phyloP scores from a whole-genome alignment of 108 stramenopile species.

The Nitzschia sp. region DNA sequence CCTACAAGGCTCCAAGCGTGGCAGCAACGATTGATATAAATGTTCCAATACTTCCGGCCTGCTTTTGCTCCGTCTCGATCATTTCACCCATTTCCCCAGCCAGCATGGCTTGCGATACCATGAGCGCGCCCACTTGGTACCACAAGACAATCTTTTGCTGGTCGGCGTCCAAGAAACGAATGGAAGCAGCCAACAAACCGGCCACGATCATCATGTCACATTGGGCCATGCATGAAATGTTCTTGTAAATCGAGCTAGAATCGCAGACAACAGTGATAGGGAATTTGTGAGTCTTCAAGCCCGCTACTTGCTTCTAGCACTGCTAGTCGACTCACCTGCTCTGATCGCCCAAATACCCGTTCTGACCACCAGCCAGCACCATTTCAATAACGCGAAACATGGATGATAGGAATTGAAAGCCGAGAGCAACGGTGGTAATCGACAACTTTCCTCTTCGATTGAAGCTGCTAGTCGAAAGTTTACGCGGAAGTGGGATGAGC shows the following conservation, averaged over 20 bases:
- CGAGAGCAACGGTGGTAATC: constrained; percentile 1
- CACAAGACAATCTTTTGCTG: constrained; percentile 9
- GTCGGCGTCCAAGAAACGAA: constrained; percentile 17
- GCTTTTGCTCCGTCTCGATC: constrained; percentile 9
- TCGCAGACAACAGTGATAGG: not conserved
- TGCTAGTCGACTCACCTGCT: constrained; percentile 12
- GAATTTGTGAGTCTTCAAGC: too few relatives aligned
- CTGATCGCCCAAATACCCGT: constrained; percentile 5
- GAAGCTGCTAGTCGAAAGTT: constrained; percentile 1
- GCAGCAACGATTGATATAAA: constrained; percentile 12
- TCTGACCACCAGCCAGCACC: constrained; percentile 2
- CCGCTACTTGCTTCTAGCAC: too few relatives aligned
- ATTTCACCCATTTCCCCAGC: constrained; percentile 13
- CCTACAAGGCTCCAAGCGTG: constrained; percentile 3
- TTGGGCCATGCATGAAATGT: constrained; percentile 5
- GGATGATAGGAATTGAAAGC: not conserved
- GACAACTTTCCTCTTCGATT: constrained; percentile 8
- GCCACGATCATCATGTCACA: constrained; percentile 14
- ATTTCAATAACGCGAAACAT: constrained; percentile 8
- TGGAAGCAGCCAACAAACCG: not conserved
- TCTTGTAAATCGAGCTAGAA: constrained; percentile 3
- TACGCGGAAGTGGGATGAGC: constrained; percentile 4
- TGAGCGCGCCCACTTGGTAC: not conserved
- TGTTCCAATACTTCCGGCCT: constrained; percentile 10
- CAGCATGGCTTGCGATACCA: constrained; percentile 16